A percentile compares a stretch with the other conserved stretches of the same genome.
phyloP scores from a whole-genome alignment of 1,284 basidiomycete genomes.

The Malassezia caprae region DNA sequence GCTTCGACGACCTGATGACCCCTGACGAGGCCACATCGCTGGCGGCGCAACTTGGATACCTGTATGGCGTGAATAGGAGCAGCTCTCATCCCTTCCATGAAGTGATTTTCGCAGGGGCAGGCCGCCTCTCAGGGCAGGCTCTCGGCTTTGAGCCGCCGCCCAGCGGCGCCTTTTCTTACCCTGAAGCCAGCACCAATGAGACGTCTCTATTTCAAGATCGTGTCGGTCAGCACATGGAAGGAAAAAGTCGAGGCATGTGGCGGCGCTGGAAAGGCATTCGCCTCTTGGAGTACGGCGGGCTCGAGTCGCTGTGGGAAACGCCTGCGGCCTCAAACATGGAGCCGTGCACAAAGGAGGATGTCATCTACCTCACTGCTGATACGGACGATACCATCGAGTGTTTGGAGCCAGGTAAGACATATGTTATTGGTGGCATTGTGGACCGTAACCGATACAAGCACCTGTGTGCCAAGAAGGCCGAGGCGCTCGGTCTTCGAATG shows the following conservation, averaged over 20 bases:
- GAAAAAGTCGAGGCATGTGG: conserved; percentile 62
- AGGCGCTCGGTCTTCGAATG: conserved; percentile 62
- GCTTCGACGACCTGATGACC: conserved; percentile 87
- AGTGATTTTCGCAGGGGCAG: conserved; percentile 67
- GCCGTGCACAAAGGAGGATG: conserved; percentile 1
- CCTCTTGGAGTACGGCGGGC: conserved; percentile 60
- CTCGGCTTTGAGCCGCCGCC: conserved; percentile 9
- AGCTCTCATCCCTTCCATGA: conserved; percentile 61
- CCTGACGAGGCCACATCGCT: conserved; percentile 88
- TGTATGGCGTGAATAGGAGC: conserved; percentile 73
- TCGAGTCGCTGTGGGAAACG: conserved; percentile 20
- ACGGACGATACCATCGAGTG: conserved; percentile 71
- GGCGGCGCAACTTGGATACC: conserved; percentile 73
- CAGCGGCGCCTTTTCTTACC: conserved; percentile 3
- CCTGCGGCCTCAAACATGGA: neutral
- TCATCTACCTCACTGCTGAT: conserved; percentile 88
- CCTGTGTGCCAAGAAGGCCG: conserved; percentile 77
- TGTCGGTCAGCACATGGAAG: conserved; percentile 62
- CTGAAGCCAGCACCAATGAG: conserved; percentile 2
- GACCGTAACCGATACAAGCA: conserved; percentile 91
- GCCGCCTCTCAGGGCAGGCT: conserved; percentile 3
- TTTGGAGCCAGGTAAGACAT: conserved; percentile 72
- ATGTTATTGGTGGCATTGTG: conserved; percentile 91
- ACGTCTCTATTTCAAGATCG: conserved; percentile 53
- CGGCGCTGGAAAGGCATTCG: conserved; percentile 69